Percentiles rank a stretch among this genome's conserved stretches.
These are phyloP conservation scores for Salix koriyanagi DNA, from an alignment of 345 rosid species.

Conservation along the genomic window DNA sequence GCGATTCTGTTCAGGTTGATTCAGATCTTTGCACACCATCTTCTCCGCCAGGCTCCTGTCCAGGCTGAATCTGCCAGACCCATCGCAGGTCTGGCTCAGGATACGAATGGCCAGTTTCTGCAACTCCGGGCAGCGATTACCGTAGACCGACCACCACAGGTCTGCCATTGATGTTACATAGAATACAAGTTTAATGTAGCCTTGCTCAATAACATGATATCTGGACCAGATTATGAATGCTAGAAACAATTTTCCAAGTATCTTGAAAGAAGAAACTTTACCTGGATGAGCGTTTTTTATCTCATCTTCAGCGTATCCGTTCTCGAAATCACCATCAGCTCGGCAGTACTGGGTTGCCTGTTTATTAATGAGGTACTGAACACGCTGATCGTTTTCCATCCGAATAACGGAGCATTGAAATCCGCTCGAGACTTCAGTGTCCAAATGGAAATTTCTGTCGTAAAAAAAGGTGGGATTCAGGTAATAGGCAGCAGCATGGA, in stretches of 20 bases:
- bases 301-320: background rate
- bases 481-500: background rate
- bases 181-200: background rate
- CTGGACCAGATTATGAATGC: background rate
- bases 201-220: background rate
- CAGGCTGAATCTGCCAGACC: too few species aligned
- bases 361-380: background rate
- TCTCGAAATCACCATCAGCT: background rate
- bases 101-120: too few species aligned
- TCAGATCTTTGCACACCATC: too few species aligned
- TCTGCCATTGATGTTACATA: background rate
- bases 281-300: background rate
- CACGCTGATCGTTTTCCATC: background rate
- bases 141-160: background rate
- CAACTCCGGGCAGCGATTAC: too few species aligned
- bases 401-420: background rate
- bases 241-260: too few species aligned
- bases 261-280: background rate
- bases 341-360: background rate
- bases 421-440: background rate
- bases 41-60: too few species aligned
- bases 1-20: too few species aligned
- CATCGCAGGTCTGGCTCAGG: too few species aligned
- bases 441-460: background rate
- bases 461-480: background rate